A percentile compares a stretch with the other conserved stretches of the same genome.
Evolutionary conservation across 1,284 basidiomycete genomes (phyloP).

Genomic region (Fomitiporia mediterranea): DNA sequence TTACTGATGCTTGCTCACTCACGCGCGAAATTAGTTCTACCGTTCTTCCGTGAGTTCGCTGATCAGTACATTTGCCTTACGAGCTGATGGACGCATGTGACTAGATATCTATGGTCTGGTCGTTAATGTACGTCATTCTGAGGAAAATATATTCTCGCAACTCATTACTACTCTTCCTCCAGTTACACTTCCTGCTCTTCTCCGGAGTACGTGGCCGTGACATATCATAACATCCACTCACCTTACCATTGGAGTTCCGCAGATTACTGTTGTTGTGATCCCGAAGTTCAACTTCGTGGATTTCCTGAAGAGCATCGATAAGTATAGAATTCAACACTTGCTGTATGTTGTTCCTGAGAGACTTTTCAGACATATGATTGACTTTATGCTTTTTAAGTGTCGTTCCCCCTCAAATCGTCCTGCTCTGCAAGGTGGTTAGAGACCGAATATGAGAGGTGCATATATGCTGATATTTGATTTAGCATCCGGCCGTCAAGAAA

Average conservation of each 20-base stretch:
- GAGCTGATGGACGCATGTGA: slow-evolving; percentile 3
- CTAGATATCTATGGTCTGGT: slow-evolving; percentile 71
- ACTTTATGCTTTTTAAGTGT: slow-evolving; percentile 27
- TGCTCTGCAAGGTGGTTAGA: slow-evolving; percentile 56
- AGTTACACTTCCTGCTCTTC: slow-evolving; percentile 55
- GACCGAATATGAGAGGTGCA: too few species aligned
- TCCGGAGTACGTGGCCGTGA: slow-evolving; percentile 38
- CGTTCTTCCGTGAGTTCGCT: slow-evolving; percentile 35
- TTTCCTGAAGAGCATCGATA: slow-evolving; percentile 65
- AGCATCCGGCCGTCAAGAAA: slow-evolving; percentile 64
- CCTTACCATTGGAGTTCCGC: neutral
- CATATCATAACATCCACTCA: slow-evolving; percentile 7
- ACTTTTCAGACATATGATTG: slow-evolving; percentile 16
- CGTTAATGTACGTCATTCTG: slow-evolving; percentile 40
- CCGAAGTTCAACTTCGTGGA: slow-evolving; percentile 66
- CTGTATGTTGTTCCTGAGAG: too few species aligned
- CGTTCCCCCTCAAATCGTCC: slow-evolving; percentile 63
- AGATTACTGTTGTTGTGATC: slow-evolving; percentile 65
- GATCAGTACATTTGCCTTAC: slow-evolving; percentile 14
- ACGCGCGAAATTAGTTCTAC: slow-evolving; percentile 25
- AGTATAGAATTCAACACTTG: slow-evolving; percentile 61
- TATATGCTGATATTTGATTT: too few species aligned
- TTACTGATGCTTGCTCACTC: neutral
- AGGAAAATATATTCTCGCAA: slow-evolving; percentile 7
- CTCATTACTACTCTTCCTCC: slow-evolving; percentile 1